These are phyloP conservation scores for Cynanchum wilfordii DNA, from an alignment of 257 asterid genomes.

Conservation along the genomic window DNA sequence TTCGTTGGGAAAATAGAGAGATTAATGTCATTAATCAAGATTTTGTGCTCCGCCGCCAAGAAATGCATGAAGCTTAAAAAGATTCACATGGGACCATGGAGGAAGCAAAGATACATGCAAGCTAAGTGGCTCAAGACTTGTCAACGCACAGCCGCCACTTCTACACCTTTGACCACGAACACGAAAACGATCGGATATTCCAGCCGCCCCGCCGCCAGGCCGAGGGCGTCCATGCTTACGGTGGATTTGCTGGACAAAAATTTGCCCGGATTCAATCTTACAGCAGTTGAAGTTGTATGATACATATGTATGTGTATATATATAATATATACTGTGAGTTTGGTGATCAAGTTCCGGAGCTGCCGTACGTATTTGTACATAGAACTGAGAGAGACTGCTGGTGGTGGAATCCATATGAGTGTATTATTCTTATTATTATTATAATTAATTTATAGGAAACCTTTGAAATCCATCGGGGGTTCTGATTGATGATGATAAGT, in stretches of 20 bases:
- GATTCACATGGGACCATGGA: constrained; percentile 94
- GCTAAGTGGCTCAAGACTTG: constrained; percentile 75
- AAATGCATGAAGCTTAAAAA: constrained; percentile 87
- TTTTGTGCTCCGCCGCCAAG: constrained; percentile 63
- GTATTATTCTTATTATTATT: no score
- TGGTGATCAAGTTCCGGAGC: no score
- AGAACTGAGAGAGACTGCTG: no score
- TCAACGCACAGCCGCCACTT: constrained; percentile 29
- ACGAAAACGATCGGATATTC: constrained; percentile 19
- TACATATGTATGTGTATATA: no score
- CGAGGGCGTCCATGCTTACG: constrained; percentile 62
- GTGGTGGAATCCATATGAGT: no score
- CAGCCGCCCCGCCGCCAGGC: constrained; percentile 36
- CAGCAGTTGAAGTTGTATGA: constrained; percentile 62
- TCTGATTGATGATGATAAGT: no score
- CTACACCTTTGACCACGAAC: constrained; percentile 21
- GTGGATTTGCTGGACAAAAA: constrained; percentile 51
- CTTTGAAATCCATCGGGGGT: no score
- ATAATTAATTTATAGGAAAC: no score
- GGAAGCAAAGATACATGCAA: constrained; percentile 84
- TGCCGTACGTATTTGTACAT: no score
- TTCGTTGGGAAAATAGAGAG: constrained; percentile 75
- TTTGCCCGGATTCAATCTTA: constrained; percentile 39
- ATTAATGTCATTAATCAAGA: constrained; percentile 51
- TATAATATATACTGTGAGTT: no score